These are phyloP conservation scores for Phytophthora rubi DNA, from an alignment of 352 stramenopile species.

Conservation along the genomic window DNA sequence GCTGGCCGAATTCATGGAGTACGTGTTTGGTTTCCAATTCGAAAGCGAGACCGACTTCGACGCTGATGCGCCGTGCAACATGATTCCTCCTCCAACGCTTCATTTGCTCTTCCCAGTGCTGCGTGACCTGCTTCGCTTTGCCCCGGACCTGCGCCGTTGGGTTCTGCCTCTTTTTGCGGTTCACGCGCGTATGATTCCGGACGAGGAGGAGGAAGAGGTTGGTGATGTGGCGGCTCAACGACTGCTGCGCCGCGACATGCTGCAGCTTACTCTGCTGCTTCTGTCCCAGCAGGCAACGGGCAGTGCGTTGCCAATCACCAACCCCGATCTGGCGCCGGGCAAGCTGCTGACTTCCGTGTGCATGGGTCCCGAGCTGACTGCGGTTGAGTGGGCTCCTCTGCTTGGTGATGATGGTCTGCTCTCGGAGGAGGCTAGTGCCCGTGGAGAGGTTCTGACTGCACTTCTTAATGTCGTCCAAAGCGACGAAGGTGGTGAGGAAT, in stretches of 20 bases:
- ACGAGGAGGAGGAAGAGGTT: slow-evolving; percentile 90
- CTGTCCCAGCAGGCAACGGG: slow-evolving; percentile 62
- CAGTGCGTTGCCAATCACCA: slow-evolving; percentile 65
- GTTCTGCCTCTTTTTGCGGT: slow-evolving; percentile 76
- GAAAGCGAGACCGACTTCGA: slow-evolving; percentile 83
- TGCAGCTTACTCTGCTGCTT: slow-evolving; percentile 71
- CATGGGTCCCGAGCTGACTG: slow-evolving; percentile 60
- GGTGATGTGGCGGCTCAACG: slow-evolving; percentile 79
- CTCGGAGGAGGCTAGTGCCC: slow-evolving; percentile 59
- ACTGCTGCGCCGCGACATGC: slow-evolving; percentile 75
- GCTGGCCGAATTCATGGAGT: slow-evolving; percentile 70
- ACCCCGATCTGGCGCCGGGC: slow-evolving; percentile 59
- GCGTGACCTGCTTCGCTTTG: slow-evolving; percentile 55
- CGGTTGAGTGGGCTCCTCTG: slow-evolving; percentile 70
- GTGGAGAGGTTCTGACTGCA: slow-evolving; percentile 64
- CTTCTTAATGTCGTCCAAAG: slow-evolving; percentile 64
- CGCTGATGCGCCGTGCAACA: slow-evolving; percentile 62
- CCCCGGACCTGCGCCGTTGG: slow-evolving; percentile 68
- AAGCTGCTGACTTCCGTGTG: slow-evolving; percentile 69
- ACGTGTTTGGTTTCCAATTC: slow-evolving; percentile 86
- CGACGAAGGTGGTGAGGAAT: slow-evolving; percentile 56
- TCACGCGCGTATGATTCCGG: slow-evolving; percentile 86
- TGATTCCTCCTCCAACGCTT: slow-evolving; percentile 73
- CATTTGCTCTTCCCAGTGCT: slow-evolving; percentile 84
- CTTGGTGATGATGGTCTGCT: slow-evolving; percentile 76